Base-by-base conservation (phyloP, 345 rosid species). In the Gossypium raimondii region DNA sequence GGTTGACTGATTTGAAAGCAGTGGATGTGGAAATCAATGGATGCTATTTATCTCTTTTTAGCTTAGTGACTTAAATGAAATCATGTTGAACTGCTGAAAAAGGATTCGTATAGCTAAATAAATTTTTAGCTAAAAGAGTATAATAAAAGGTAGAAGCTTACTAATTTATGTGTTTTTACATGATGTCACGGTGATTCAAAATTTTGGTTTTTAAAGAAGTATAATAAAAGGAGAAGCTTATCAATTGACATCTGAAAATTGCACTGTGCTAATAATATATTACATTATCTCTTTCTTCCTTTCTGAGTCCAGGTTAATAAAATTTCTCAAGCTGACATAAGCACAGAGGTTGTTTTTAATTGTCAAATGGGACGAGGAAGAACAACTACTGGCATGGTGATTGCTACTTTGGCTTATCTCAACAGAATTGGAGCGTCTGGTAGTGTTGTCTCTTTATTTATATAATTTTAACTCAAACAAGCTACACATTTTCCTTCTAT, bases 351-450 rank as follows among this genome's bases (percentile, higher is more conserved):
- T 20, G 83, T 95, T 45, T 95, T 95, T 79, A 95, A 95, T 81
- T 95, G 99, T 78, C 99, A 95, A 90, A 92, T 92, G 98, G 99
- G 99, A 73, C 97, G 99, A 76, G 98, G 99, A 82, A 88, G 99
- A 67, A 95, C 99, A 7, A 95, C 97, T 48, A 93, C 98, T 63
- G 99, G 99, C 79, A 95, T 95, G 99, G 99, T 95, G 80, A 91
- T 95, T 82, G 97, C 98, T 3, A 95, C 96, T 51, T 84, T 95
- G 82, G 83, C 90, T 78, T 93, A 93, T 84, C 90, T 95, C 82
- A 91, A 95, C 78, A 88, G 91, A 34, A 91, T 90, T 20, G 99
- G 96, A 80, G 92, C 93, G 75, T 90, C 91, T 78, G 99, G 99
- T 91, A 91, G 59, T 27, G 44, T 2, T 68, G 55, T 22, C 71